Evolutionary conservation across 2,329 filamentous ascomycete species (phyloP), one percentile per base, ranked within the genome.

Genomic region (Fusarium tjaetaba): DNA sequence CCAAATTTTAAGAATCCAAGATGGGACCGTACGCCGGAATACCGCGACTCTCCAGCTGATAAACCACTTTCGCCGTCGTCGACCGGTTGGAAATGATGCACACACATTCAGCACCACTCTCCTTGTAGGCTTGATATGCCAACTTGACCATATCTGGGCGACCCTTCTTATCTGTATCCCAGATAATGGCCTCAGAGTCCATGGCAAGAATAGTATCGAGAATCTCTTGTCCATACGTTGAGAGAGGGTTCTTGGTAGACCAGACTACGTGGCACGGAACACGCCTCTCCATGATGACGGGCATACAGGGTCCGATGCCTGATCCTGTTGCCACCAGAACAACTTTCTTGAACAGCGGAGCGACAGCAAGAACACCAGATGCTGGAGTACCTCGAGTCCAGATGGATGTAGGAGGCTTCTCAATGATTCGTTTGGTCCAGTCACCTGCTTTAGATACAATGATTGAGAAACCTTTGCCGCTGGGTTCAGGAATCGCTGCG

Each of bases 401-500:
- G 43, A 93, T 83, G 28, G 86, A 81, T 1, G 82, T 85, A 2
- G 90, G 90, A 4, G 88, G 88, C 55, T 85, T 83, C 56, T 85
- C 81, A 79, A 93, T 93, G 49, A 88, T 86, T 38, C 85, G 84
- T 24, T 83, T 82, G 0, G 91, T 93, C 91, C 91, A 94, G 81
- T 93, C 91, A 11, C 92, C 92, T 4, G 90, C 91, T 68, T 89
- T 90, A 55, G 90, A 92, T 26, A 93, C 85, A 20, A 93, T 82
- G 28, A 91, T 84, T 1, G 90, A 92, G 81, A 91, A 93, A 16
- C 87, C 89, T 36, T 81, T 80, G 1, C 72, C 72, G 15, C 43
- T 68, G 1, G 87, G 84, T 69, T 89, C 87, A 2, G 91, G 89
- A 59, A 94, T 92, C 0, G 90, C 90, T 34, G 92, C 92, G 76